These are phyloP conservation scores for Euclidium syriacum DNA, from an alignment of 345 rosid genomes.

Conservation along the genomic window DNA sequence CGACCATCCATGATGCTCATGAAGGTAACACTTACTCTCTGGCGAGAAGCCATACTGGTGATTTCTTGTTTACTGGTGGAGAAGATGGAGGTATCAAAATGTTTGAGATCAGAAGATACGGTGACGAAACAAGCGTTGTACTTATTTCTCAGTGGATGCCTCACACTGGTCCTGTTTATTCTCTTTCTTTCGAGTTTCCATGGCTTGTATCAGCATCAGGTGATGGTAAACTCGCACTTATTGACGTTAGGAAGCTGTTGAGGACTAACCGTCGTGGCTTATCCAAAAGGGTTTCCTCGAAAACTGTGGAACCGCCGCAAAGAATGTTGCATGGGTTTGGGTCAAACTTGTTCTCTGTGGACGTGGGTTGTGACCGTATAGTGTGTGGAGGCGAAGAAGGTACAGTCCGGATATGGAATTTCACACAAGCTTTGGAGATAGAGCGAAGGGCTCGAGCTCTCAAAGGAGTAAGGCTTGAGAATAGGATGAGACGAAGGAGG, in stretches of 20 bases:
- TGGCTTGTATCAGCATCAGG: conserved; percentile 95
- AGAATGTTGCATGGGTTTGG: conserved; percentile 88
- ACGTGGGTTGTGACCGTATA: conserved; percentile 78
- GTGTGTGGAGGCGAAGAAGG: conserved; percentile 93
- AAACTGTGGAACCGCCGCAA: conserved; percentile 70
- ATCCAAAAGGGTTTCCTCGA: conserved; percentile 35
- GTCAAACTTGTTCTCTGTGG: conserved; percentile 66
- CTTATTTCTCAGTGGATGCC: conserved; percentile 82
- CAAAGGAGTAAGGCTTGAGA: conserved; percentile 70
- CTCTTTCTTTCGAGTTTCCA: conserved; percentile 91
- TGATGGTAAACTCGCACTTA: conserved; percentile 74
- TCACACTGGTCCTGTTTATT: conserved; percentile 70
- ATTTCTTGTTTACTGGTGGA: conserved; percentile 84
- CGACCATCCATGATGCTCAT: conserved; percentile 54
- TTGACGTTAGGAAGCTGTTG: conserved; percentile 75
- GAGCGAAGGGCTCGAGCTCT: conserved; percentile 57
- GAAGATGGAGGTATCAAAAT: conserved; percentile 90
- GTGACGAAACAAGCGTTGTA: conserved; percentile 15
- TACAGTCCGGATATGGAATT: conserved; percentile 80
- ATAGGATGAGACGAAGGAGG: conserved; percentile 69
- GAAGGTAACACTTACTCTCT: conserved; percentile 58
- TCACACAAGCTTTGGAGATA: conserved; percentile 70
- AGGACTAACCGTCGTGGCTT: conserved; percentile 33
- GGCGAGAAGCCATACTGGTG: conserved; percentile 78
- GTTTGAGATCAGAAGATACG: conserved; percentile 53